Percentiles rank a stretch among this genome's conserved stretches.
These are phyloP conservation scores for Penicillium atrosanguineum DNA, from an alignment of 495 filamentous ascomycete species.

Conservation along the genomic window DNA sequence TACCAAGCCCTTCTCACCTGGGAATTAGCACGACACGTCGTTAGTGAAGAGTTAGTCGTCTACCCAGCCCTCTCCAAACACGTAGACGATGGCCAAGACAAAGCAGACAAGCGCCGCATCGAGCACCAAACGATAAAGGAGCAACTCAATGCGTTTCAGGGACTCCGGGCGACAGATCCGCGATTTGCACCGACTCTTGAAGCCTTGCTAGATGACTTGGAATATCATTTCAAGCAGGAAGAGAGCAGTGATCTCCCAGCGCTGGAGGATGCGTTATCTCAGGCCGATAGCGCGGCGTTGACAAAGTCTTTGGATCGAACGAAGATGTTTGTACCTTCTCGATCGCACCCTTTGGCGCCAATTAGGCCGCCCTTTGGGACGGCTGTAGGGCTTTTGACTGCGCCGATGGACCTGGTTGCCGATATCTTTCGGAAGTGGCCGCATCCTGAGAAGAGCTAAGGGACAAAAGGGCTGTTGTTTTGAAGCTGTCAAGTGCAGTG, in stretches of 20 bases:
- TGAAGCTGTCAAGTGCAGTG: no score
- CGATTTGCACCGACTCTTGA: conserved; percentile 52
- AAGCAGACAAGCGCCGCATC: conserved; percentile 53
- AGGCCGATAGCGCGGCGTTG: conserved; percentile 38
- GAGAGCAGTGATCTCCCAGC: conserved; percentile 52
- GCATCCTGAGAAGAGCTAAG: conserved; percentile 3
- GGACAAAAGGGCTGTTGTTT: background rate
- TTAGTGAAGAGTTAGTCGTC: conserved; percentile 63
- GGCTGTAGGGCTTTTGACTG: conserved; percentile 21
- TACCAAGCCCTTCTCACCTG: conserved; percentile 66
- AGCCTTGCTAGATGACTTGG: conserved; percentile 46
- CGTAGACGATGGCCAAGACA: conserved; percentile 44
- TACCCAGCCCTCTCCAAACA: conserved; percentile 63
- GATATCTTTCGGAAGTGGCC: conserved; percentile 36
- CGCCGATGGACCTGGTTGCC: conserved; percentile 25
- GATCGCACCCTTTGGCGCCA: conserved; percentile 47
- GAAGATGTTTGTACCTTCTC: conserved; percentile 58
- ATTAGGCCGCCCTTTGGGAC: conserved; percentile 27
- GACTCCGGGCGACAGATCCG: conserved; percentile 39
- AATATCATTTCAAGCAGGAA: conserved; percentile 56
- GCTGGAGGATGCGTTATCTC: conserved; percentile 46
- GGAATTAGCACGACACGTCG: conserved; percentile 61
- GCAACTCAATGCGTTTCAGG: conserved; percentile 56
- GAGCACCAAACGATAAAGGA: conserved; percentile 63
- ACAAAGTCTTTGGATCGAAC: conserved; percentile 52